phyloP scores from a whole-genome alignment of 2,329 filamentous ascomycete genomes.

The Verticillium tricorpus region DNA sequence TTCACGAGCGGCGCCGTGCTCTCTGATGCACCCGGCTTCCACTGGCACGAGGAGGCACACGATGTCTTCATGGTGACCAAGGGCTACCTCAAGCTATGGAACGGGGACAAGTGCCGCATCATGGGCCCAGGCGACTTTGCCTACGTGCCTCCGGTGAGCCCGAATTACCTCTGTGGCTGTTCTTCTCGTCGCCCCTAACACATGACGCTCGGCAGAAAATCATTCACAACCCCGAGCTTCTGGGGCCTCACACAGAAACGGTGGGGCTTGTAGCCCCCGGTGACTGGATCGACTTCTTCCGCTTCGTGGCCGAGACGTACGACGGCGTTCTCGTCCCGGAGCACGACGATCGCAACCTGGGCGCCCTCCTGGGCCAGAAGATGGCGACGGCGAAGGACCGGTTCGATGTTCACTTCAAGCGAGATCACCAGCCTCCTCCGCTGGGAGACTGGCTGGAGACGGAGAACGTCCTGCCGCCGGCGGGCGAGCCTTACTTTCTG shows the following conservation, averaged over 20 bases:
- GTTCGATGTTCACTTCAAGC: conserved; percentile 51
- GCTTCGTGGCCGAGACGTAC: conserved; percentile 50
- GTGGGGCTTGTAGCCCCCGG: conserved; percentile 51
- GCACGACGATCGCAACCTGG: conserved; percentile 45
- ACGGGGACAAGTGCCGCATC: conserved; percentile 49
- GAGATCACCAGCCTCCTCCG: conserved; percentile 40
- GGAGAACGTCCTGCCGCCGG: conserved; percentile 34
- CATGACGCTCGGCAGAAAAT: conserved; percentile 28
- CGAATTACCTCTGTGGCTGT: neutral
- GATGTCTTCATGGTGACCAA: conserved; percentile 54
- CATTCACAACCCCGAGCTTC: conserved; percentile 51
- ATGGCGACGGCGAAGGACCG: conserved; percentile 50
- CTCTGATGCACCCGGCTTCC: conserved; percentile 45
- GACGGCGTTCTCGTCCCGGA: conserved; percentile 45
- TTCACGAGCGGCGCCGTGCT: conserved; percentile 44
- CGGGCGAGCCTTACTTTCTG: conserved; percentile 43
- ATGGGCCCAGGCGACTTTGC: conserved; percentile 54
- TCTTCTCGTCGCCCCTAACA: neutral
- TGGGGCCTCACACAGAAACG: conserved; percentile 49
- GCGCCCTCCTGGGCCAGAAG: conserved; percentile 46
- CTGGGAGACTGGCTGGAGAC: conserved; percentile 34
- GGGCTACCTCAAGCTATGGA: conserved; percentile 52
- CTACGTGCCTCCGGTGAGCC: conserved; percentile 48
- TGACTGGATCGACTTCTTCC: conserved; percentile 58
- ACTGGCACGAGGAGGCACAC: conserved; percentile 52